Conservation (phyloP, 1,139 yeast genomes). For the Kodamaea ohmeri region DNA sequence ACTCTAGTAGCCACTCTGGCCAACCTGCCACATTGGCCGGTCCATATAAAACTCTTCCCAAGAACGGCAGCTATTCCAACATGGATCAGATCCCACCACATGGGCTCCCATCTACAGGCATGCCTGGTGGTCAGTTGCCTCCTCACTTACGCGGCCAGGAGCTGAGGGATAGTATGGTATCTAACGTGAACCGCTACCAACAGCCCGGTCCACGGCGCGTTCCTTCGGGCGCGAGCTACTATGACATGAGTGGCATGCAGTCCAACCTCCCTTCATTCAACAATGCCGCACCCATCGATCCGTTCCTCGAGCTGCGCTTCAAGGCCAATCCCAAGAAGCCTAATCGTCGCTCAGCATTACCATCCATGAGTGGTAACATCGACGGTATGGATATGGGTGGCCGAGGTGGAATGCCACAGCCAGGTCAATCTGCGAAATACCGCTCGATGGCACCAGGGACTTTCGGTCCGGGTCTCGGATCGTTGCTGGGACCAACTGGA, state of each 20-base stretch:
- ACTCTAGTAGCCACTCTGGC: too few relatives aligned
- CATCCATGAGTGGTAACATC: constrained; percentile 31
- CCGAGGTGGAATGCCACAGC: constrained; percentile 51
- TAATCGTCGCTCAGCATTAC: constrained; percentile 39
- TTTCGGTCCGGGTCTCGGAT: too few relatives aligned
- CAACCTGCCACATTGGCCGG: too few relatives aligned
- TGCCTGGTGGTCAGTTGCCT: constrained; percentile 30
- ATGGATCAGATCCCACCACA: constrained; percentile 37
- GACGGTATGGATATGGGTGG: constrained; percentile 48
- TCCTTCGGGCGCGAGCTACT: constrained; percentile 17
- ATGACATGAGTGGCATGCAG: constrained; percentile 11
- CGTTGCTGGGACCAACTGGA: constrained; percentile 4
- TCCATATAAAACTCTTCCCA: not conserved
- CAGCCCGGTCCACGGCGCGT: constrained; percentile 13
- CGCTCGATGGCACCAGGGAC: constrained; percentile 14
- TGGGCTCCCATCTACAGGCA: constrained; percentile 36
- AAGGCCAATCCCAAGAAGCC: constrained; percentile 28
- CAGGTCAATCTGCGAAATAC: constrained; percentile 20
- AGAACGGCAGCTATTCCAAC: constrained; percentile 10
- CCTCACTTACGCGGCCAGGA: constrained; percentile 21
- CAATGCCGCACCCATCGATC: constrained; percentile 31
- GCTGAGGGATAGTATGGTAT: constrained; percentile 13
- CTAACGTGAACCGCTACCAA: constrained; percentile 17
- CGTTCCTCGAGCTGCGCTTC: constrained; percentile 26
- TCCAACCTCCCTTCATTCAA: constrained; percentile 13